phyloP scores from a whole-genome alignment of 352 stramenopile genomes.

The Phytophthora sp. region DNA sequence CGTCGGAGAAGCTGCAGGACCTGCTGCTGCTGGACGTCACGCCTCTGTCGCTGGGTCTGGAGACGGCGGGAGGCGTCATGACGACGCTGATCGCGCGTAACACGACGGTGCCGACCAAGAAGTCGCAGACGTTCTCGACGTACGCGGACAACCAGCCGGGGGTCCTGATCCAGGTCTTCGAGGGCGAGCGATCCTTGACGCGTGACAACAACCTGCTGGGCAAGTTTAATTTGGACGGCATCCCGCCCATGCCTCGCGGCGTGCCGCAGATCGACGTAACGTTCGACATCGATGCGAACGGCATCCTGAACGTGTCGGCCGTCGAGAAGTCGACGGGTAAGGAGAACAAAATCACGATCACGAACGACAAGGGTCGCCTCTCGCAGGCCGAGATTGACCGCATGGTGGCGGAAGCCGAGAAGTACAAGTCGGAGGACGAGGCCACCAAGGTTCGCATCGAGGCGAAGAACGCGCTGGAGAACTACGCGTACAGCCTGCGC shows the following conservation, averaged over 20 bases:
- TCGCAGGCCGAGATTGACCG: slow-evolving; percentile 98
- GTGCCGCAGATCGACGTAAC: slow-evolving; percentile 90
- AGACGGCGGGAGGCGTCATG: slow-evolving; percentile 91
- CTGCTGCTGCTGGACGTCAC: slow-evolving; percentile 90
- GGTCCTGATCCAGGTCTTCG: slow-evolving; percentile 91
- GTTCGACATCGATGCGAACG: slow-evolving; percentile 90
- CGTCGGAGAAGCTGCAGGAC: slow-evolving; percentile 88
- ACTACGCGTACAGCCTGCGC: slow-evolving; percentile 94
- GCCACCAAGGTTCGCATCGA: slow-evolving; percentile 96
- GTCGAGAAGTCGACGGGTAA: slow-evolving; percentile 96
- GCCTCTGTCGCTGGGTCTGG: slow-evolving; percentile 86
- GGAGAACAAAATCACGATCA: slow-evolving; percentile 98
- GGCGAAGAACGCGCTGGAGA: slow-evolving; percentile 95
- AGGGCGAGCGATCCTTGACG: slow-evolving; percentile 95
- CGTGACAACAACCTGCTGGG: slow-evolving; percentile 92
- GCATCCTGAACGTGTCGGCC: slow-evolving; percentile 95
- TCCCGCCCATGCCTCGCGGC: slow-evolving; percentile 88
- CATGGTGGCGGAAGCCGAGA: too few relatives aligned
- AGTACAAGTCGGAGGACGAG: slow-evolving; percentile 98
- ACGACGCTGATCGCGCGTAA: slow-evolving; percentile 88
- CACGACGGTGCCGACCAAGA: slow-evolving; percentile 90
- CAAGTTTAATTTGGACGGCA: slow-evolving; percentile 88
- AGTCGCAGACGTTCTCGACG: slow-evolving; percentile 89
- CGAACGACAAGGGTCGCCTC: slow-evolving; percentile 97
- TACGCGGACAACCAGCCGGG: slow-evolving; percentile 88